Base-by-base conservation (phyloP, 306 rosid genomes). In the Inga leiocalycina region DNA sequence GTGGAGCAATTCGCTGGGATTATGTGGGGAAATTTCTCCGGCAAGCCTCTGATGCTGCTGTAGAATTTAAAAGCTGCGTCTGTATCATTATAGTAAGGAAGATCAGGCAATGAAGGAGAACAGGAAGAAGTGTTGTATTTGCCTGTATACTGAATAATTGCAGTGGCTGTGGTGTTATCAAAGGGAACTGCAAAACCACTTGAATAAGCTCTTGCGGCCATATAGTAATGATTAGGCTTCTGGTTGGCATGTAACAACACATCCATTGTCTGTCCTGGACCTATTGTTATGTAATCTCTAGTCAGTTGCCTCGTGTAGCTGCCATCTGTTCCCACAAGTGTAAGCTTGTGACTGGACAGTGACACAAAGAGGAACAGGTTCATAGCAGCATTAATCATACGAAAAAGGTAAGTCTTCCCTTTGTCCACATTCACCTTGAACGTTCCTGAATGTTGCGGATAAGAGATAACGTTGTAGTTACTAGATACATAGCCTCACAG, bases 191-290 rank as follows among this genome's bases (percentile, higher is more conserved):
- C n/a, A 11, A 48, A 9, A 16, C 68, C 86, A 72, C 82, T 75
- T 76, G 83, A 88, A 56, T 84, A 86, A 45, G 82, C 86, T 45
- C 86, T 82, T 45, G 88, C 78, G 76, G 89, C 83, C 89, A 91
- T 85, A 62, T 88, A 91, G 73, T 89, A 91, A 57, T 75, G 76
- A 79, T 82, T 64, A 9, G 72, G 86, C 1, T 74, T 16, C 71
- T 86, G 90, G 80, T 85, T 89, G 12, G 93, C 89, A 72, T 85
- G 17, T 41, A 90, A 71, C 56, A 90, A 80, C 3, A 76, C 75
- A 44, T 90, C 93, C 65, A 87, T 86, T 11, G 91, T 73, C 75
- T 88, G 91, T 19, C 93, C 89, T 20, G 90, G 93, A 19, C 90
- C 43, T 77, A 90, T 90, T 76, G 82, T 30, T 49, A 90, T 87